phyloP scores from a whole-genome alignment of 148 eudicot genomes.

The Nepenthes gracilis region DNA sequence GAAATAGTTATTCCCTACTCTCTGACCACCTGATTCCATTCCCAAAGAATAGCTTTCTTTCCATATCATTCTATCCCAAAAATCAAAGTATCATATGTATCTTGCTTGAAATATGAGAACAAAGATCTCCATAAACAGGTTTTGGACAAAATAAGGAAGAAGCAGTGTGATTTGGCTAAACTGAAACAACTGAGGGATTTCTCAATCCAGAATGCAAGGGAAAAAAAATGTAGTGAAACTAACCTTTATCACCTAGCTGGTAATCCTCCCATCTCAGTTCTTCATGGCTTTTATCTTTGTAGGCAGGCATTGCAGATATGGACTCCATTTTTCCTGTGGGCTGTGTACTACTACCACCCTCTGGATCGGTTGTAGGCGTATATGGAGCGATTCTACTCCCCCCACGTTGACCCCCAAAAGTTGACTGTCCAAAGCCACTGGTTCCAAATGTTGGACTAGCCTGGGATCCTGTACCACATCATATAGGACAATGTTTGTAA shows the following conservation, averaged over 20 bases:
- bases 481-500: background rate
- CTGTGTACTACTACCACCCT: conserved; percentile 29
- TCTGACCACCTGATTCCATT: too few species aligned
- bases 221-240: conserved; percentile 2
- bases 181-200: too few species aligned
- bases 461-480: conserved; percentile 49
- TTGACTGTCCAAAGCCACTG: conserved; percentile 58
- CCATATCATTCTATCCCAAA: too few species aligned
- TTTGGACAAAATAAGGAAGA: too few species aligned
- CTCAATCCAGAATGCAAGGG: background rate
- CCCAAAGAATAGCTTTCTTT: too few species aligned
- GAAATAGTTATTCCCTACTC: too few species aligned
- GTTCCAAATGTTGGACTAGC: conserved; percentile 47
- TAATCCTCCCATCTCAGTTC: conserved; percentile 98
- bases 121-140: too few species aligned
- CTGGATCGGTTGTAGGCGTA: conserved; percentile 53
- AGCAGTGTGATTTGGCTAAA: too few species aligned
- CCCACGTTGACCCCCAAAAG: conserved; percentile 59
- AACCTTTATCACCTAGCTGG: conserved; percentile 93
- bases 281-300: conserved; percentile 96
- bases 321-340: conserved; percentile 75
- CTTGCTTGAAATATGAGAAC: too few species aligned
- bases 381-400: conserved; percentile 75
- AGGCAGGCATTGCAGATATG: conserved; percentile 82
- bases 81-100: too few species aligned